A percentile compares a stretch with the other conserved stretches of the same genome.
Evolutionary conservation across 352 stramenopile species (phyloP).

Genomic region (Globisporangium mamillatum): DNA sequence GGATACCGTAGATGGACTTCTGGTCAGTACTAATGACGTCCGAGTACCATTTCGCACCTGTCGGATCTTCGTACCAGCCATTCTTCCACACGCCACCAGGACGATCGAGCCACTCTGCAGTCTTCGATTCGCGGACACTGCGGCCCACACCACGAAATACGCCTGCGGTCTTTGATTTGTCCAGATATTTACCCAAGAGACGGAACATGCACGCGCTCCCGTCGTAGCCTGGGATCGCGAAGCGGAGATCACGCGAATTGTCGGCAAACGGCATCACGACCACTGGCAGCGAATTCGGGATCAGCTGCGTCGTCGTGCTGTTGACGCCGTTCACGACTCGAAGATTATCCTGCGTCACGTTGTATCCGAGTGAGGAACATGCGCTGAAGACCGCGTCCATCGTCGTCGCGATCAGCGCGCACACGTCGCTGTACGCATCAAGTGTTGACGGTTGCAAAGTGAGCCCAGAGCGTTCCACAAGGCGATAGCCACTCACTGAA

Average conservation of each 20-base stretch:
- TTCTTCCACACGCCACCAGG: slow-evolving; percentile 32
- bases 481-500: slow-evolving; percentile 23
- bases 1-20: slow-evolving; percentile 22
- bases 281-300: slow-evolving; percentile 23
- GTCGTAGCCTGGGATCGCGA: slow-evolving; percentile 13
- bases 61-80: slow-evolving; percentile 36
- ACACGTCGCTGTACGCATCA: slow-evolving; percentile 12
- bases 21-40: slow-evolving; percentile 37
- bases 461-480: slow-evolving; percentile 16
- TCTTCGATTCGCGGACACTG: slow-evolving; percentile 27
- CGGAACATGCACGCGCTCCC: slow-evolving; percentile 30
- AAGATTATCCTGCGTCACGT: slow-evolving; percentile 20
- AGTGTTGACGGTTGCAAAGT: not conserved
- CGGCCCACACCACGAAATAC: slow-evolving; percentile 33
- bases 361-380: slow-evolving; percentile 25
- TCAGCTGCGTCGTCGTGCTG: slow-evolving; percentile 11
- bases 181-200: slow-evolving; percentile 21
- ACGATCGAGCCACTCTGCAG: slow-evolving; percentile 34
- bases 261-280: slow-evolving; percentile 23
- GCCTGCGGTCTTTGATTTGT: slow-evolving; percentile 16
- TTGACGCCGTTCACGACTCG: slow-evolving; percentile 18
- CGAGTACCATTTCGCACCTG: slow-evolving; percentile 24
- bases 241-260: slow-evolving; percentile 6
- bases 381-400: slow-evolving; percentile 20
- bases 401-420: slow-evolving; percentile 15